Percentiles rank a stretch among this genome's conserved stretches.
Conservation (phyloP, 176 grass and related monocot genomes). For the Puya raimondii region DNA sequence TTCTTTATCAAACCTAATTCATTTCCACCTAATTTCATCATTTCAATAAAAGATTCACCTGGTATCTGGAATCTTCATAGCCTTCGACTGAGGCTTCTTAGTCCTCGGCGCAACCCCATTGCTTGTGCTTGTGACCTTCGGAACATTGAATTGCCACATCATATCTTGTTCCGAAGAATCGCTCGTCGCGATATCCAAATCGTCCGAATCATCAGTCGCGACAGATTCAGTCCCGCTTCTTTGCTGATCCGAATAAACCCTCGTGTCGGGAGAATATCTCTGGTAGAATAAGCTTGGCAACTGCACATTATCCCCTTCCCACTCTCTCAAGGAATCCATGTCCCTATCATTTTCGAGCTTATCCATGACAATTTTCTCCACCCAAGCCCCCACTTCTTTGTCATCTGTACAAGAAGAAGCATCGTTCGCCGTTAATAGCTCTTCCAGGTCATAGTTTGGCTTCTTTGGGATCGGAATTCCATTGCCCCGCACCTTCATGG, state of each 20-base stretch:
- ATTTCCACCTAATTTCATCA: neutral
- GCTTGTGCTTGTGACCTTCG: conserved; percentile 27
- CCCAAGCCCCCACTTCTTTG: conserved; percentile 24
- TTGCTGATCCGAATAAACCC: conserved; percentile 22
- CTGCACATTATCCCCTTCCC: conserved; percentile 25
- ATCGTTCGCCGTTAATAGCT: conserved; percentile 29
- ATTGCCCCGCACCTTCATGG: conserved; percentile 34
- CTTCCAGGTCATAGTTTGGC: conserved; percentile 35
- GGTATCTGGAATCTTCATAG: conserved; percentile 26
- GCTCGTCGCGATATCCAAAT: conserved; percentile 42
- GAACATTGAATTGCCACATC: conserved; percentile 32
- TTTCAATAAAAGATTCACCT: conserved; percentile 31
- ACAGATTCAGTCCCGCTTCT: conserved; percentile 32
- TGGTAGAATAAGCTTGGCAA: conserved; percentile 53
- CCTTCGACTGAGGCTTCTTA: conserved; percentile 49
- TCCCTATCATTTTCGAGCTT: conserved; percentile 31
- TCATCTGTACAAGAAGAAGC: conserved; percentile 30
- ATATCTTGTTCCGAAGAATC: conserved; percentile 61
- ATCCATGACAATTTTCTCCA: conserved; percentile 28
- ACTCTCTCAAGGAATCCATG: conserved; percentile 23
- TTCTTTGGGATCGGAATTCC: conserved; percentile 29
- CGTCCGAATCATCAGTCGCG: conserved; percentile 29
- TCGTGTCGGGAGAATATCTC: conserved; percentile 30
- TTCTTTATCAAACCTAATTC: conserved; percentile 3
- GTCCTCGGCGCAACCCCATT: conserved; percentile 29